Conservation (phyloP, 2,329 filamentous ascomycete genomes). For the Epichloe coenophiala region DNA sequence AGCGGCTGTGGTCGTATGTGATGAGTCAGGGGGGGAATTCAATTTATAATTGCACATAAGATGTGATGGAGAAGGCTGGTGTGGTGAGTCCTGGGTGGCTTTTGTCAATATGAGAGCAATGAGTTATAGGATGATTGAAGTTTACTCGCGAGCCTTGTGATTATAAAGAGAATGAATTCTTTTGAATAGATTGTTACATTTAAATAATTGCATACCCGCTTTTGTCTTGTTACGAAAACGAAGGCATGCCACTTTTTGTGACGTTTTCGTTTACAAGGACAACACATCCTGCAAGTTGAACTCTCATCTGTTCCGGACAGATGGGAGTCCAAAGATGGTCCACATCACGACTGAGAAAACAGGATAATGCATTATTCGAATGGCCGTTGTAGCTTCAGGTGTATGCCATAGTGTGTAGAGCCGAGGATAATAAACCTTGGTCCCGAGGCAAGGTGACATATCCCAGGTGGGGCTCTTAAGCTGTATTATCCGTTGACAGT, state of each 20-base stretch:
- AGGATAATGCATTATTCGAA: background rate
- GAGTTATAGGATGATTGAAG: no score
- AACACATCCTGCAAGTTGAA: background rate
- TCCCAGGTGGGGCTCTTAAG: background rate
- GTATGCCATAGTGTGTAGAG: background rate
- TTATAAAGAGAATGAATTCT: no score
- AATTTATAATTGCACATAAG: no score
- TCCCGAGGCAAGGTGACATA: background rate
- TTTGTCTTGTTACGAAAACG: no score
- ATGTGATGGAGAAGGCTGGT: no score
- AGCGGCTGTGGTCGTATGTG: conserved; percentile 1
- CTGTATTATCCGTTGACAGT: background rate
- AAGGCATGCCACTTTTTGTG: no score
- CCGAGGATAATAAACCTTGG: background rate
- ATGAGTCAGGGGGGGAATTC: fast-evolving
- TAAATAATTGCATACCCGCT: no score
- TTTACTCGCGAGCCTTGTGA: no score
- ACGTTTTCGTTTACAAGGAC: background rate
- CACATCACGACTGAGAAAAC: background rate
- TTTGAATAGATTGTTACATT: no score
- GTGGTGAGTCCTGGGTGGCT: no score
- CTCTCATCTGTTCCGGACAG: background rate
- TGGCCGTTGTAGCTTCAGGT: background rate
- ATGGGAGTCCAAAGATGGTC: background rate
- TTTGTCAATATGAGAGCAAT: no score